Percentiles rank a stretch among this genome's conserved stretches.
Evolutionary conservation across 208 protist genomes (phyloP).

Genomic region (Trypanosoma grayi): DNA sequence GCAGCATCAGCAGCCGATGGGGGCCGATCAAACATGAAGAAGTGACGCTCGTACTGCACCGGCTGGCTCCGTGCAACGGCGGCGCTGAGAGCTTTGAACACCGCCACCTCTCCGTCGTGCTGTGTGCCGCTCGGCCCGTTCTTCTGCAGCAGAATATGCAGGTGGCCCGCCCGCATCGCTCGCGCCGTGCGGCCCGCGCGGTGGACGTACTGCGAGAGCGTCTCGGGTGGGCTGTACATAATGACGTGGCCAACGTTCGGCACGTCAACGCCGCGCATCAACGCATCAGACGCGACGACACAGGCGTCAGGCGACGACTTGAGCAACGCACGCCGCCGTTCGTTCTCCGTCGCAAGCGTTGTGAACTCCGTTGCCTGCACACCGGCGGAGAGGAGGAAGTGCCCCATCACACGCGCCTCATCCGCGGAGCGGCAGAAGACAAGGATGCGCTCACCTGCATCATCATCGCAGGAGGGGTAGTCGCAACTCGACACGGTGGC

Average conservation of each 20-base stretch:
- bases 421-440: conserved; percentile 86
- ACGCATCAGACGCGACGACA: conserved; percentile 81
- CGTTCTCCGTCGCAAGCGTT: conserved; percentile 64
- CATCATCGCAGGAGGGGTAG: conserved; percentile 55
- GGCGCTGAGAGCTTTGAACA: conserved; percentile 52
- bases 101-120: conserved; percentile 71
- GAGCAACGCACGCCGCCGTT: conserved; percentile 71
- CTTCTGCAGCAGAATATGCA: conserved; percentile 82
- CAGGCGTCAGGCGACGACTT: conserved; percentile 38
- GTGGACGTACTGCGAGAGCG: conserved; percentile 96
- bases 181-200: conserved; percentile 95
- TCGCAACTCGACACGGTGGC: not conserved
- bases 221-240: conserved; percentile 86
- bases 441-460: conserved; percentile 64
- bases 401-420: conserved; percentile 85
- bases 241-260: conserved; percentile 85
- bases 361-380: conserved; percentile 82
- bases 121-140: conserved; percentile 52
- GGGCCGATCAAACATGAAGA: conserved; percentile 72
- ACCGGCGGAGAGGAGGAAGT: conserved; percentile 79
- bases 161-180: conserved; percentile 82
- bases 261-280: conserved; percentile 92
- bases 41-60: conserved; percentile 70
- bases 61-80: conserved; percentile 59
- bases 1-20: conserved; percentile 7